phyloP scores from a whole-genome alignment of 106 monocot genomes.

The Allium sativum region DNA sequence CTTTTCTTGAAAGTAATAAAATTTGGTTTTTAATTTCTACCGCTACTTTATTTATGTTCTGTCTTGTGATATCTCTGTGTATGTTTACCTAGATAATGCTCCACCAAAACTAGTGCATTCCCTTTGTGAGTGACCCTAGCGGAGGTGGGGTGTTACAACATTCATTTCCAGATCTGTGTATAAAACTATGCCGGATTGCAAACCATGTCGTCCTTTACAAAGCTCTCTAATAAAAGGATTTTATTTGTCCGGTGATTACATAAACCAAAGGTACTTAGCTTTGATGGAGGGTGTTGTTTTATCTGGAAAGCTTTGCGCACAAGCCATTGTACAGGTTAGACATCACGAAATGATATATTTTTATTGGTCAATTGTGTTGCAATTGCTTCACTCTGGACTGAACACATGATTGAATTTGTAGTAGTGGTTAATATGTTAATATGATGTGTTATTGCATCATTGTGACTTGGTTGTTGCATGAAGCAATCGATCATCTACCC shows the following conservation, averaged over 20 bases:
- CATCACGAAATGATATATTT: not conserved
- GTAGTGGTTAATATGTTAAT: no score
- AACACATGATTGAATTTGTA: not conserved
- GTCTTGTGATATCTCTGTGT: no score
- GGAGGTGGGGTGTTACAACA: no score
- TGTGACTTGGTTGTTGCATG: conserved; percentile 18
- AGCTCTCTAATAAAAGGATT: conserved; percentile 91
- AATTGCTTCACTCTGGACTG: not conserved
- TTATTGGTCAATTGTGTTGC: not conserved
- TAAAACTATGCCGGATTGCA: conserved; percentile 84
- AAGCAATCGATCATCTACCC: conserved; percentile 1
- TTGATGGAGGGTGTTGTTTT: conserved; percentile 98
- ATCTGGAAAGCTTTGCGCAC: conserved; percentile 93
- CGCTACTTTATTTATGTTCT: no score
- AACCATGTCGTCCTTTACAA: conserved; percentile 90
- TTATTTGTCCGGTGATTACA: conserved; percentile 95
- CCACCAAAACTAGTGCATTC: no score
- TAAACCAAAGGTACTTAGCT: conserved; percentile 97
- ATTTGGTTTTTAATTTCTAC: no score
- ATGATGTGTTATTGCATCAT: conserved; percentile 21
- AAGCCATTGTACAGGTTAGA: conserved; percentile 77
- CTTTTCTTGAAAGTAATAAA: no score
- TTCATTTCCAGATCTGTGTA: conserved; percentile 70
- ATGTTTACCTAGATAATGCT: no score
- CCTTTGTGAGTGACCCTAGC: no score